Conservation (phyloP, 257 asterid species). For the Nicotiana benthamiana region DNA sequence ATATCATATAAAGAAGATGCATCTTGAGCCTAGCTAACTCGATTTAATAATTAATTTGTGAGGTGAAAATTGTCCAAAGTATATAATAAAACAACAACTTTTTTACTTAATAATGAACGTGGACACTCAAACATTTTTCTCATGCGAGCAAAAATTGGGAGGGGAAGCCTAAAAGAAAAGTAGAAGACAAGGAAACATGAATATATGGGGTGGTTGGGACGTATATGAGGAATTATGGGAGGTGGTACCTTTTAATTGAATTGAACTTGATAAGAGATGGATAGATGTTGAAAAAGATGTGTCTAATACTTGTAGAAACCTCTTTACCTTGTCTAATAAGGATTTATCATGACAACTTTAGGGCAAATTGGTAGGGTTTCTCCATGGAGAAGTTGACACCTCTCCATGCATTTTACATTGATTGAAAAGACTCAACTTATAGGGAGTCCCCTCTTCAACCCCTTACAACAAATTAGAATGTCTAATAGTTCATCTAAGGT, state of each 20-base stretch:
- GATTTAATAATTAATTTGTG: no score
- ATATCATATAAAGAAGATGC: no score
- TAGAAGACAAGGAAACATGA: not conserved
- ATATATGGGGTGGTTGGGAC: conserved; percentile 17
- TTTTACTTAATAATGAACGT: no score
- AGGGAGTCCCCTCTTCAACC: not conserved
- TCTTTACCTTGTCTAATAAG: conserved; percentile 10
- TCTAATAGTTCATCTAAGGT: conserved; percentile 27
- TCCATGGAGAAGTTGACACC: conserved; percentile 33
- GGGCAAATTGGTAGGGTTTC: conserved; percentile 8
- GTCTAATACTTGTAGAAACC: not conserved
- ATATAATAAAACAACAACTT: no score
- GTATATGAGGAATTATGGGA: conserved; percentile 5
- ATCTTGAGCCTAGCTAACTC: no score
- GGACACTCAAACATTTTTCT: no score
- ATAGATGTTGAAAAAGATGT: conserved; percentile 25
- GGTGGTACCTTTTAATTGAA: not conserved
- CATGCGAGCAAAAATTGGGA: not conserved
- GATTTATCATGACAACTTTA: not conserved
- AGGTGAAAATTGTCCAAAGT: no score
- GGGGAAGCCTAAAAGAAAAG: not conserved
- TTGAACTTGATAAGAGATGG: conserved; percentile 22
- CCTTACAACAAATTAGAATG: conserved; percentile 20
- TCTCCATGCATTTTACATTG: conserved; percentile 9
- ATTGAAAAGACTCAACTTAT: conserved; percentile 66